Percentiles rank a stretch among this genome's conserved stretches.
Conservation (phyloP, 805 yeast genomes). For the Candida xiaguanensis region DNA sequence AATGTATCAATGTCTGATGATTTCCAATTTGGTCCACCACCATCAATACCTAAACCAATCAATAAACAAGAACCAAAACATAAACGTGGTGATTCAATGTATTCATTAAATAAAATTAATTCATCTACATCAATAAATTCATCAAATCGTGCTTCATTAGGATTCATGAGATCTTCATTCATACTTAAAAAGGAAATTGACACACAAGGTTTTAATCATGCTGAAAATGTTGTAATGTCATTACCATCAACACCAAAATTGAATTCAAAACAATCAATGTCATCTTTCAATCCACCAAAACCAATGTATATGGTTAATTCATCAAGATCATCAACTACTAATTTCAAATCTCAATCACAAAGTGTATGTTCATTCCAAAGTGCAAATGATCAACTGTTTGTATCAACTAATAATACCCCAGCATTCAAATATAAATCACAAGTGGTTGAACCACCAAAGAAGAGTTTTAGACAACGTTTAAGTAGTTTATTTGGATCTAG, state of each 20-base stretch:
- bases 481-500: conserved; percentile 4
- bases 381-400: conserved; percentile 21
- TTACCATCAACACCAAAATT: conserved; percentile 2
- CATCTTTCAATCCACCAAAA: conserved; percentile 3
- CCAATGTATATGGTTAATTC: conserved; percentile 3
- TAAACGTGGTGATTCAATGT: conserved; percentile 7
- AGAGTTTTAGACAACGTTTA: conserved; percentile 5
- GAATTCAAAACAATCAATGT: conserved; percentile 1
- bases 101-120: neutral
- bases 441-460: conserved; percentile 6
- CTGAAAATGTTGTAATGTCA: conserved; percentile 29
- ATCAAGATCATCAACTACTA: neutral
- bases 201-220: conserved; percentile 25
- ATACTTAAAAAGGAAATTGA: conserved; percentile 40
- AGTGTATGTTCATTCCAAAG: conserved; percentile 7
- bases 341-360: conserved; percentile 1
- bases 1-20: conserved; percentile 6
- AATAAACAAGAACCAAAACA: neutral
- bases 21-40: conserved; percentile 6
- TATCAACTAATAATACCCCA: conserved; percentile 15
- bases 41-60: conserved; percentile 6
- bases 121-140: conserved; percentile 2
- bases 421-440: conserved; percentile 6
- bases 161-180: conserved; percentile 42
- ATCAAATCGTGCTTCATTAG: conserved; percentile 32